Conservation (phyloP, 73 alveolate species). For the Symbiodinium pilosum region DNA sequence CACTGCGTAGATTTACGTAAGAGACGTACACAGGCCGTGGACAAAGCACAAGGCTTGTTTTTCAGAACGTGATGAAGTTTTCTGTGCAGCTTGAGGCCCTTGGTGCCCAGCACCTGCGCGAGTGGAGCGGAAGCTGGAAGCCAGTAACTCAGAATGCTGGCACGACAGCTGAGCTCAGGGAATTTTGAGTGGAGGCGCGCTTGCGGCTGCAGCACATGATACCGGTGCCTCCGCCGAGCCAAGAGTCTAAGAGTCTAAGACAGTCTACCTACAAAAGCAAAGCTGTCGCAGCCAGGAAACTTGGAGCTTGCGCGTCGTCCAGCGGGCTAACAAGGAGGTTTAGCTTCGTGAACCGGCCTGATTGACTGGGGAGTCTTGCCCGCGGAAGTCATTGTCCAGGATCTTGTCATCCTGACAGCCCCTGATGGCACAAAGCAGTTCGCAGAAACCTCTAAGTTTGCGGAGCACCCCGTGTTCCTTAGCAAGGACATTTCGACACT, state of each 20-base stretch:
- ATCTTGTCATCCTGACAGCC: conserved; percentile 52
- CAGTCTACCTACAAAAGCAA: neutral
- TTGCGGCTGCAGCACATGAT: neutral
- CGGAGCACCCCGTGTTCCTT: conserved; percentile 36
- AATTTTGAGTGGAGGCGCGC: neutral
- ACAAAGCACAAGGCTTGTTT: too few species aligned
- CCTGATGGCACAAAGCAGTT: conserved; percentile 67
- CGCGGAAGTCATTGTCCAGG: too few species aligned
- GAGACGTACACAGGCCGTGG: too few species aligned
- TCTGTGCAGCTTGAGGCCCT: conserved; percentile 82
- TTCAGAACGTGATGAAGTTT: too few species aligned
- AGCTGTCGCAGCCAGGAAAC: conserved; percentile 19
- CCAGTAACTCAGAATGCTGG: neutral
- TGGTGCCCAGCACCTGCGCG: conserved; percentile 35
- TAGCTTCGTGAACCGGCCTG: too few species aligned
- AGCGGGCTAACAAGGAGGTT: conserved; percentile 75
- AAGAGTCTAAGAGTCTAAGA: neutral
- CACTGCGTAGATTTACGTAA: too few species aligned
- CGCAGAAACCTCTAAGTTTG: conserved; percentile 32
- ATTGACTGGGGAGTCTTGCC: too few species aligned
- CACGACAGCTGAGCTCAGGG: neutral
- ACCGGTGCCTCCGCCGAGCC: neutral
- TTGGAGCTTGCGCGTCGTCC: conserved; percentile 72
- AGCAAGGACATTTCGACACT: conserved; percentile 8
- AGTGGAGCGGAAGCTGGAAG: conserved; percentile 81